A percentile compares a stretch with the other conserved stretches of the same genome.
Conservation (phyloP, 306 rosid species). For the Gillenia trifoliata region DNA sequence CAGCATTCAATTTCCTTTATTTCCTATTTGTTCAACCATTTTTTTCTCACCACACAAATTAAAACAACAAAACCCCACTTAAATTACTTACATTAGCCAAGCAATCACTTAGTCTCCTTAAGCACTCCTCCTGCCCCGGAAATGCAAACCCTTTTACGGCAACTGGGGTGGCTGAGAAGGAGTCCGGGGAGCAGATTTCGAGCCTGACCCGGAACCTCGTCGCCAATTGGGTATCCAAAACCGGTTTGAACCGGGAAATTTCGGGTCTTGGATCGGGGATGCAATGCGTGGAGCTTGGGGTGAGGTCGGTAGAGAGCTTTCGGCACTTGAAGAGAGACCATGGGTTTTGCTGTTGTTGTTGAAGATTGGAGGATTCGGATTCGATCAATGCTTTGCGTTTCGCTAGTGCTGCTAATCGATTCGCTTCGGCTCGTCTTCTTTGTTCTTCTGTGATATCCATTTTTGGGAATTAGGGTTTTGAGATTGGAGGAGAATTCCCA, state of each 20-base stretch:
- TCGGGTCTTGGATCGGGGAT: neutral
- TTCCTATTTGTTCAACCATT: neutral
- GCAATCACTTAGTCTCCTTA: conserved; percentile 29
- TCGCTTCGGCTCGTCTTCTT: conserved; percentile 58
- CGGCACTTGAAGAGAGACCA: conserved; percentile 77
- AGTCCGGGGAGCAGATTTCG: conserved; percentile 71
- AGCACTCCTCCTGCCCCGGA: conserved; percentile 45
- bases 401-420: conserved; percentile 70
- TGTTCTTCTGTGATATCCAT: conserved; percentile 79
- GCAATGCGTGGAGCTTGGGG: conserved; percentile 4
- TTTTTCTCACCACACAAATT: neutral
- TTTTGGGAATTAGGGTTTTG: conserved; percentile 2
- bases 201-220: conserved; percentile 56
- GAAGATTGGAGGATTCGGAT: conserved; percentile 29
- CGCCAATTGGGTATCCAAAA: neutral
- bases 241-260: neutral
- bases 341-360: conserved; percentile 18
- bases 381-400: conserved; percentile 54
- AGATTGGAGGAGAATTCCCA: neutral
- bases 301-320: conserved; percentile 35
- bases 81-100: conserved; percentile 48
- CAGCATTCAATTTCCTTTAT: neutral
- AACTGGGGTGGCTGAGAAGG: conserved; percentile 57
- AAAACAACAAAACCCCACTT: conserved; percentile 5
- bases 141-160: conserved; percentile 26